Base-by-base conservation (phyloP, 495 filamentous ascomycete genomes). In the Usnea hakonensis region DNA sequence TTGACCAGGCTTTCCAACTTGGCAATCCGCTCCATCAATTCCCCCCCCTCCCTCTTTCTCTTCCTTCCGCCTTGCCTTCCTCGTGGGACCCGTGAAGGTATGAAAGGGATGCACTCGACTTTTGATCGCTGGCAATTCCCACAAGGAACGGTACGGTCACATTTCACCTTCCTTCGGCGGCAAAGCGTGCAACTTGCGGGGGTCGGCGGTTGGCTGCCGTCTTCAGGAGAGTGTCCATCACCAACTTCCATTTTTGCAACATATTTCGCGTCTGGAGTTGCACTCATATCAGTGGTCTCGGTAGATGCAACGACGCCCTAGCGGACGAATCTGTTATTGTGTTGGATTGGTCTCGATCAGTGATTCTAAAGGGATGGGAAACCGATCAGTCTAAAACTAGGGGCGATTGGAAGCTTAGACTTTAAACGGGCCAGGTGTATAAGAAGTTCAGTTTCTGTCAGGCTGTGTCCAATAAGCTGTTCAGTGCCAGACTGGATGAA, bases 101-200 rank as follows among this genome's bases (percentile, higher is more conserved):
- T 37, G 17, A 21, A 61, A 5, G 48, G 48, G 17, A 61, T 44
- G 23, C 58, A 61, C 32, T 52, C 36, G 4, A 21, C 58, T 11
- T 19, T 26, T 16, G 44, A n/a, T 4, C 58, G 58, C 21, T 11
- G 14, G 21, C 58, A 61, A 26, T 36, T 46, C 5, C 30, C 32
- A 38, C 58, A 61, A 19, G 58, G 58, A 30, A n/a, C 5, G 35
- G 2, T 23, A 16, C 58, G 26, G 43, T 61, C 58, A n/a, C 58
- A 61, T 19, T 38, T 61, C 43, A 61, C 48, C 13, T 61, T 61
- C 10, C 58, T 43, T 19, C 58, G 58, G 26, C 58, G 58, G 58
- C 58, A 61, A 26, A 61, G 58, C 30, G 32, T 52, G 35, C 58
- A 61, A 30, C 58, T 61, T 53, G 58, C 54, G 38, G 38, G 38